Base-by-base conservation (phyloP, 805 yeast species). In the Phaffomyces thermotolerans region DNA sequence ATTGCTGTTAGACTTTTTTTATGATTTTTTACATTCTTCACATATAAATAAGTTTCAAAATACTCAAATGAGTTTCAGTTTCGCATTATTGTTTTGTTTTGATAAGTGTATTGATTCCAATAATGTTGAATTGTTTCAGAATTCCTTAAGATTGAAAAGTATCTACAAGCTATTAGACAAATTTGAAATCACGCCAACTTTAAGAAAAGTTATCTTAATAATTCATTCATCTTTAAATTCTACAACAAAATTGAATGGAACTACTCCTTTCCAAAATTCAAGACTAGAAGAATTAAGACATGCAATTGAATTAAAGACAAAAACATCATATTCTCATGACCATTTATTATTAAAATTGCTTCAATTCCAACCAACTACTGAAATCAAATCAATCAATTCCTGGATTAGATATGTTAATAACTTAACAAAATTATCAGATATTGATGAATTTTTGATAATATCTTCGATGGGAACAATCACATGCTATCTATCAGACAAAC, bases 391-490 rank as follows among this genome's bases (percentile, higher is more conserved):
- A 6, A 15, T 47, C 4, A 13, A 30, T 6, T 39, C 33, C 12
- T 52, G 55, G 55, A n/a, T 50, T 3, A 34, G 34, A 13, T n/a
- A 34, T 8, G 34, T 48, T 7, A 43, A 43, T 25, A 30, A 17
- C 4, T 24, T 34, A 15, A 15, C 25, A 14, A n/a, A 20, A 3
- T 14, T 41, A 1, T 34, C 48, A 4, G 39, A 46, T 9, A 29
- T 37, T 3, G 44, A 53, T 20, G 47, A 44, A 15, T 44, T 51
- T 35, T 40, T 41, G 4, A n/a, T 71, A 2, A 47, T 73, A 1
- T 52, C 63, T 2, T 62, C 72, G 0, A 42, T 73, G 14, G 68
- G 72, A n/a, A 51, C 65, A 24, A 62, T 63, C 29, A 60, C 70
- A 3, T 73, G 78, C 48, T 44, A 67, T 10, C 40, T 55, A 1